Evolutionary conservation across 768 basidiomycete species (phyloP).

Genomic region (Pilatotrama ljubarskyi): DNA sequence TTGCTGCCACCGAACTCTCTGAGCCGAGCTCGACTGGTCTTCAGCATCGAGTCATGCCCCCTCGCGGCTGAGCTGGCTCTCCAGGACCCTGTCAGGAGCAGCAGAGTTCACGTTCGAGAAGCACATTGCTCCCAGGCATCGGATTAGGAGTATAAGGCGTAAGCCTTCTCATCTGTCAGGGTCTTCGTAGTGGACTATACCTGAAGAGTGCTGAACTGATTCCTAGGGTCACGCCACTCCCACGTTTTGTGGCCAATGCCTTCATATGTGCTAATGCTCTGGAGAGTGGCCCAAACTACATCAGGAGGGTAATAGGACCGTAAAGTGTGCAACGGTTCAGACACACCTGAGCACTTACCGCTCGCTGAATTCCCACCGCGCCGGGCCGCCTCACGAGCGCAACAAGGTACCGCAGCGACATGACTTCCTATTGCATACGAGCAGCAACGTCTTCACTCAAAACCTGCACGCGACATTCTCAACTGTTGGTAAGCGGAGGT

Average conservation of each 20-base stretch:
- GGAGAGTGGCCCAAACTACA: too few species aligned
- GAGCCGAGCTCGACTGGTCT: neutral
- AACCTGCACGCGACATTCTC: neutral
- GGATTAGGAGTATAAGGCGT: too few species aligned
- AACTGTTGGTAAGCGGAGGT: neutral
- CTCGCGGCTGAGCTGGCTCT: neutral
- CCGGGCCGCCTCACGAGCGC: neutral
- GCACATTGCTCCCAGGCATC: neutral
- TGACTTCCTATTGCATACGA: neutral
- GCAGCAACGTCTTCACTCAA: neutral
- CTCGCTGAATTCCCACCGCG: neutral
- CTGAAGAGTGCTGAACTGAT: too few species aligned
- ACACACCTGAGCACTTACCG: too few species aligned
- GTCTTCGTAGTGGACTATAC: too few species aligned
- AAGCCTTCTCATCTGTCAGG: too few species aligned
- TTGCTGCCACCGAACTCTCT: too few species aligned
- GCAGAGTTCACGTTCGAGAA: neutral
- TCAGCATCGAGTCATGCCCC: neutral
- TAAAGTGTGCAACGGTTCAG: too few species aligned
- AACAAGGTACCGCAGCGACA: neutral
- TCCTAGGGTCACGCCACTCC: too few species aligned
- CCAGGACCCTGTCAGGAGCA: neutral
- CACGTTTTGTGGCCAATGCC: too few species aligned
- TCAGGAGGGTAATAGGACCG: too few species aligned
- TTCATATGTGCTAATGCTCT: too few species aligned